Evolutionary conservation across 306 rosid genomes (phyloP).

Genomic region (Dryas alaskensis): DNA sequence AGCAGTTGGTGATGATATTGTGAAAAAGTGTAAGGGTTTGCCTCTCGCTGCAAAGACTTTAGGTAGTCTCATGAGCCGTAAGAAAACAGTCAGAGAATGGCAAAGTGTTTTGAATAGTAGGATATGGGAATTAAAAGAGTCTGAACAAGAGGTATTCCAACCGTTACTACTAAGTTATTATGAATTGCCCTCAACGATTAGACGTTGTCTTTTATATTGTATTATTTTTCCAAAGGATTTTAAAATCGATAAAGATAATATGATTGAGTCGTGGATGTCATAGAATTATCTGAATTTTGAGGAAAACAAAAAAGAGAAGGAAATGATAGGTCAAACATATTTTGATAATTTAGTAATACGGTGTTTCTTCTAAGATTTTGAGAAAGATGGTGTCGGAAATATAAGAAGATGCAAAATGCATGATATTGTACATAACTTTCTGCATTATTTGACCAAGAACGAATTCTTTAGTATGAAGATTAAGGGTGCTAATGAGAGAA

Average conservation of each 20-base stretch:
- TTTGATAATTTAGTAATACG: background rate
- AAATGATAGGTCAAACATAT: background rate
- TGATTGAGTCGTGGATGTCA: constrained; percentile 1
- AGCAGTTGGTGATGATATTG: background rate
- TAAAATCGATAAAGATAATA: accelerated
- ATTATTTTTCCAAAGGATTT: background rate
- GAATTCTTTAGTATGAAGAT: background rate
- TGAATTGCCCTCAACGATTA: background rate
- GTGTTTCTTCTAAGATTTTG: background rate
- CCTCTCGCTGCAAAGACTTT: constrained; percentile 5
- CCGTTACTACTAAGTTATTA: background rate
- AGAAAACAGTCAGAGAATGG: background rate
- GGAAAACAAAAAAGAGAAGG: background rate
- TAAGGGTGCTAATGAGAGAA: background rate
- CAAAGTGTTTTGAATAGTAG: background rate
- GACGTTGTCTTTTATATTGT: background rate
- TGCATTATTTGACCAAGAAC: background rate
- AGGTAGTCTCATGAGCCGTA: background rate
- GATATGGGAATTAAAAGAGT: background rate
- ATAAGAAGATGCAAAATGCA: background rate
- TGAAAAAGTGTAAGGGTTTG: background rate
- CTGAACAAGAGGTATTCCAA: background rate
- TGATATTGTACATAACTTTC: background rate
- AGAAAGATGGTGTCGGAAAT: background rate
- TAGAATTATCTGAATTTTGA: background rate